Evolutionary conservation across 768 basidiomycete genomes (phyloP), one percentile per base, ranked within the genome.

Genomic region (Macrolepiota fuliginosa): DNA sequence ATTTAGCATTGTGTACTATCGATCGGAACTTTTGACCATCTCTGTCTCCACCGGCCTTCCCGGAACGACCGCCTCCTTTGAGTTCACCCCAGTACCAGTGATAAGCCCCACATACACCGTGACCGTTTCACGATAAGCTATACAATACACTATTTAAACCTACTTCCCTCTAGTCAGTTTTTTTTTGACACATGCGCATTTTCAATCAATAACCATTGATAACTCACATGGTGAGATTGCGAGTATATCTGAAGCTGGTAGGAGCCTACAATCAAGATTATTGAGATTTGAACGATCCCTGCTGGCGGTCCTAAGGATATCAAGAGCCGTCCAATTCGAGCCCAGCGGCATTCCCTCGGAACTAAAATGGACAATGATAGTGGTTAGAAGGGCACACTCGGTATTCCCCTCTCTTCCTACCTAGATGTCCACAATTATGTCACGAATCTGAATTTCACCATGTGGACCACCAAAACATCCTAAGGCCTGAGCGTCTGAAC

Each of bases 381-480:
- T 61, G 42, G 52, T 61, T 42, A 54, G 51, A 54, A 35, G 39
- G 40, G 51, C 22, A 12, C 13, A 9, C 32, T 36, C 53, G n/a
- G 50, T 0, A 40, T 51, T 7, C 52, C 54, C 36, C 42, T 61
- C 6, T 25, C 45, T 58, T 25, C 59, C 52, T 54, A 54, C 15
- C 39, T 42, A 35, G 22, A 45, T 54, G 40, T 22, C 46, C 36
- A 47, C 29, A 24, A 32, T 61, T 54, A 35, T 54, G 59, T 60
- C 59, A 61, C 53, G 32, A 24, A n/a, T 54, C 40, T 32, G 27
- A 32, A 54, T 45, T 53, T 60, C 59, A 54, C 24, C 42, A 61
- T 61, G 19, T 42, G 51, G 52, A 40, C 46, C 42, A 35, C n/a
- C 39, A 60, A 19, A 19, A 39, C 53, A 36, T 32, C 46, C 39